phyloP scores from a whole-genome alignment of 78 protist species.

The Isochrysis galbana region DNA sequence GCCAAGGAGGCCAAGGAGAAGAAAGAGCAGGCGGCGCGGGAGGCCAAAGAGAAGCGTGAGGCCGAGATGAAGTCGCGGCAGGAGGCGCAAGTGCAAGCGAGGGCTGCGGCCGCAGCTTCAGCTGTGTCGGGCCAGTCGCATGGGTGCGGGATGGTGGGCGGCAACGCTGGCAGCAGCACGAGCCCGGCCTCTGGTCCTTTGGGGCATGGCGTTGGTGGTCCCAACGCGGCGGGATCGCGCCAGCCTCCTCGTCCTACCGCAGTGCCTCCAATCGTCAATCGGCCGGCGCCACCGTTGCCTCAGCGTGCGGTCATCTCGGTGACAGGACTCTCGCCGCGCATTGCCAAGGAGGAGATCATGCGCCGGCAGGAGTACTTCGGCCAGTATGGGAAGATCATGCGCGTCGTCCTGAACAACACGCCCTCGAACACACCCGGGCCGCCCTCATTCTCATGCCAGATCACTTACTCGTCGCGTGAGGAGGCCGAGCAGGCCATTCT shows the following conservation, averaged over 20 bases:
- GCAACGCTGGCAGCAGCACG: too few species aligned
- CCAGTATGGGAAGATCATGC: constrained; percentile 85
- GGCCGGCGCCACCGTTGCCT: too few species aligned
- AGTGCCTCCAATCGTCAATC: too few species aligned
- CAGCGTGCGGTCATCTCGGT: constrained; percentile 88
- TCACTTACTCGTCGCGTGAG: constrained; percentile 74
- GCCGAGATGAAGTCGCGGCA: neutral
- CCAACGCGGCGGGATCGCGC: too few species aligned
- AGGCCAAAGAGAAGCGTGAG: neutral
- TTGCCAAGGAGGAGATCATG: constrained; percentile 80
- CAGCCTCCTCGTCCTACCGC: too few species aligned
- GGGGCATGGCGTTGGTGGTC: too few species aligned
- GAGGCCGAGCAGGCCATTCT: constrained; percentile 75
- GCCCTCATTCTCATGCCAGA: constrained; percentile 71
- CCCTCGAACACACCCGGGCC: constrained; percentile 58
- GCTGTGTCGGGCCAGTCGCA: too few species aligned
- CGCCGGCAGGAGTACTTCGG: constrained; percentile 83
- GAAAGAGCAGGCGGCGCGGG: neutral
- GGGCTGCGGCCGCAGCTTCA: neutral
- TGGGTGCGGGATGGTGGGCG: too few species aligned
- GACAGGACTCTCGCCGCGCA: constrained; percentile 76
- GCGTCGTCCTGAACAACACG: constrained; percentile 77
- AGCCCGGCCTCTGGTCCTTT: too few species aligned
- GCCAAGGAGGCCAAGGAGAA: neutral
- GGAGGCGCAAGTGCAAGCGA: neutral